Evolutionary conservation across 2,329 filamentous ascomycete genomes (phyloP).

Genomic region (Pseudogymnoascus sp.): DNA sequence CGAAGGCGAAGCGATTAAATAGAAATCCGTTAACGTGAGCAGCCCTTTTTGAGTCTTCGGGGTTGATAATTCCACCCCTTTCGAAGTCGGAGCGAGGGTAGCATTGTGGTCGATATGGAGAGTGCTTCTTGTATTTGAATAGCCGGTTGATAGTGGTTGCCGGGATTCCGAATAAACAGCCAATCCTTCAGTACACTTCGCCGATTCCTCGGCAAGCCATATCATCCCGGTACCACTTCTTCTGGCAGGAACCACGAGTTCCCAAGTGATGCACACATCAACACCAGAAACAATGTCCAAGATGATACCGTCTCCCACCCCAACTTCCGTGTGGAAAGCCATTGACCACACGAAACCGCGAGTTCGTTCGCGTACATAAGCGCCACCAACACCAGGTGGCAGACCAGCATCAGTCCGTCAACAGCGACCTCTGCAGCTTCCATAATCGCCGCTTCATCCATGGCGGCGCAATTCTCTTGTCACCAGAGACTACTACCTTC

Average conservation of each 20-base stretch:
- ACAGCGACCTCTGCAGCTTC: slow-evolving; percentile 3
- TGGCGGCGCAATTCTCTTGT: not conserved
- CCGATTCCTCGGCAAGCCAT: not conserved
- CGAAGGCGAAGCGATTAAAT: not conserved
- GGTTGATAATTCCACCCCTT: not conserved
- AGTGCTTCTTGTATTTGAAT: not conserved
- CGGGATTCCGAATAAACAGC: not conserved
- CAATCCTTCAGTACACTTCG: not conserved
- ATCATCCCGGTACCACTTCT: not conserved
- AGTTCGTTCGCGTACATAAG: slow-evolving; percentile 5
- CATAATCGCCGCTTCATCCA: slow-evolving; percentile 4
- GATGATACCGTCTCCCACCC: not conserved
- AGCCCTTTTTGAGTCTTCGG: not conserved
- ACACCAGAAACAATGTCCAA: not conserved
- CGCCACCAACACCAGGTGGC: slow-evolving; percentile 4
- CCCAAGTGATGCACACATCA: slow-evolving; percentile 2
- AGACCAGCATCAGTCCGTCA: not conserved
- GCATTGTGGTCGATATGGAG: not conserved
- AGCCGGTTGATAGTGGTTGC: not conserved
- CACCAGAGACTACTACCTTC: not conserved
- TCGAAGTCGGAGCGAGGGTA: not conserved
- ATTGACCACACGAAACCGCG: not conserved
- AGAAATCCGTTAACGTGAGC: not conserved
- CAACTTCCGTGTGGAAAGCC: slow-evolving; percentile 4
- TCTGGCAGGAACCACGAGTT: slow-evolving; percentile 1